Percentiles rank a stretch among this genome's conserved stretches.
phyloP scores from a whole-genome alignment of 805 yeast genomes.

The Myxozyma neotropica region DNA sequence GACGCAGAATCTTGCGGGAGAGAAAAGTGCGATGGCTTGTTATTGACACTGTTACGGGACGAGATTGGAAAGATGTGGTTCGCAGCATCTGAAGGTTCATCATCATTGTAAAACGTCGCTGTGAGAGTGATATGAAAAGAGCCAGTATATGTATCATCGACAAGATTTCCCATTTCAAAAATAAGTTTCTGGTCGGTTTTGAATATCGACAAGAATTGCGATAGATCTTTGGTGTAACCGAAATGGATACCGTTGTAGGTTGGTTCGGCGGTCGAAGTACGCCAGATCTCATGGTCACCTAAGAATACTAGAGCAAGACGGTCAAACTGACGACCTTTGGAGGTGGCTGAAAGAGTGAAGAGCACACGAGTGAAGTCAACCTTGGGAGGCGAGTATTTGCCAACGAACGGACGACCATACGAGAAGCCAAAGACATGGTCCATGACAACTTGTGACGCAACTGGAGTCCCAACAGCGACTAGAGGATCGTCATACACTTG shows the following conservation, averaged over 20 bases:
- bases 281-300: constrained; percentile 70
- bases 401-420: constrained; percentile 41
- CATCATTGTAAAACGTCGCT: constrained; percentile 51
- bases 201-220: constrained; percentile 58
- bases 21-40: constrained; percentile 38
- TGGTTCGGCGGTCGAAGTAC: constrained; percentile 85
- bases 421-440: constrained; percentile 42
- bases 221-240: constrained; percentile 65
- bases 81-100: constrained; percentile 13
- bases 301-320: constrained; percentile 45
- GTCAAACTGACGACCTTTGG: constrained; percentile 45
- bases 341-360: constrained; percentile 41
- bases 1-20: constrained; percentile 47
- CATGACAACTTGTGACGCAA: constrained; percentile 31
- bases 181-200: constrained; percentile 45
- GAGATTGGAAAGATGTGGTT: constrained; percentile 24
- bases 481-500: constrained; percentile 35
- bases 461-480: constrained; percentile 22
- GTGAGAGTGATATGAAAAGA: constrained; percentile 56
- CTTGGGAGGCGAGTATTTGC: constrained; percentile 41
- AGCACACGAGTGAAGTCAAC: constrained; percentile 44
- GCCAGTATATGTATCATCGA: constrained; percentile 59
- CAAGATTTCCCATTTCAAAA: constrained; percentile 65
- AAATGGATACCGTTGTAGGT: constrained; percentile 52
- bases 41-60: constrained; percentile 3